Evolutionary conservation across 176 grass and related monocot genomes (phyloP).

Genomic region (Rhipidocladum racemiflorum): DNA sequence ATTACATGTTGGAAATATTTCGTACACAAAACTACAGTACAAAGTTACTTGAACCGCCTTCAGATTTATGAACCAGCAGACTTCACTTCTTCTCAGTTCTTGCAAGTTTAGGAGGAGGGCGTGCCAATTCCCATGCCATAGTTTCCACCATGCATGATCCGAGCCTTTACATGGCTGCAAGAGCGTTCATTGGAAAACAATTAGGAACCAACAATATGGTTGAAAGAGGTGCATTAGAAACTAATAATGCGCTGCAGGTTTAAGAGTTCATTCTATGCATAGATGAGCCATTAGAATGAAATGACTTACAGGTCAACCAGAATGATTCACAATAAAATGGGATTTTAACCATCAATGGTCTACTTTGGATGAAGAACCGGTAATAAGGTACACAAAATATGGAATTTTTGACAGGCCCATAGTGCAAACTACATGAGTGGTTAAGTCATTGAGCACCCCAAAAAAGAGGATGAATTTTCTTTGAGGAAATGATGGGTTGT

Average conservation of each 20-base stretch:
- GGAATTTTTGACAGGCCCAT: background rate
- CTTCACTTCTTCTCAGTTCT: background rate
- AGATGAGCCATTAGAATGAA: background rate
- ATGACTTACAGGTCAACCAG: background rate
- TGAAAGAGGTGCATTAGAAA: background rate
- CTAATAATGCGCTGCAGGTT: background rate
- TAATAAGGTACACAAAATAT: background rate
- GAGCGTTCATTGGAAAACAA: background rate
- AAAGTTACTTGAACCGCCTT: background rate
- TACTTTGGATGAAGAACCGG: background rate
- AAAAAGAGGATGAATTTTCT: background rate
- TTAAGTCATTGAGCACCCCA: background rate
- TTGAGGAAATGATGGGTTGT: no score
- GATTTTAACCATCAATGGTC: background rate
- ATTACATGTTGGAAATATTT: conserved; percentile 1
- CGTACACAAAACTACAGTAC: background rate
- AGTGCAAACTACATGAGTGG: background rate
- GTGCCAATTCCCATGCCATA: background rate
- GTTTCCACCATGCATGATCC: conserved; percentile 18
- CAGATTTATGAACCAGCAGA: background rate
- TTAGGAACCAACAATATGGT: background rate
- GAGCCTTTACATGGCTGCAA: conserved; percentile 40
- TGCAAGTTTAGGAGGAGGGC: conserved; percentile 8
- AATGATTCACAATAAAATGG: background rate
- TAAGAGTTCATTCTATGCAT: background rate